Conservation (phyloP, 2,329 filamentous ascomycete genomes). For the Colletotrichum trifolii region DNA sequence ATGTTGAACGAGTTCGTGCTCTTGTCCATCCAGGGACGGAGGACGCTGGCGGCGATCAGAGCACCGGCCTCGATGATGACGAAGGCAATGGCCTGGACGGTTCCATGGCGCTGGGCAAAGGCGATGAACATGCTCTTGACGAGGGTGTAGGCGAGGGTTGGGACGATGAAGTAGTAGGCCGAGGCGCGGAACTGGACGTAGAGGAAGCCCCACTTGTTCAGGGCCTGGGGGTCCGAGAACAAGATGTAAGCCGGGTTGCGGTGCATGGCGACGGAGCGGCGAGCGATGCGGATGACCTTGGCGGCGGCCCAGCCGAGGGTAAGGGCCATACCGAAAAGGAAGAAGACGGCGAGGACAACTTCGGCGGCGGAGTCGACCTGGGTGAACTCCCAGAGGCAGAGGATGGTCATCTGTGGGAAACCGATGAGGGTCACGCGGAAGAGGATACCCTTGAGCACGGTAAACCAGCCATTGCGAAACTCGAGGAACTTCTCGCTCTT, state of each 20-base stretch:
- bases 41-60: conserved; percentile 80
- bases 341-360: conserved; percentile 88
- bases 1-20: conserved; percentile 98
- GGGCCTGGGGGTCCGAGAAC: conserved; percentile 90
- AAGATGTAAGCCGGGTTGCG: conserved; percentile 97
- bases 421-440: conserved; percentile 92
- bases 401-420: conserved; percentile 89
- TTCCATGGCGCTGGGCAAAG: conserved; percentile 76
- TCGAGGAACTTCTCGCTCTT: conserved; percentile 88
- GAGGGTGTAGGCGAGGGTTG: conserved; percentile 80
- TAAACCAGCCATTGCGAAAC: conserved; percentile 94
- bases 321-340: conserved; percentile 82
- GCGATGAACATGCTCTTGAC: conserved; percentile 91
- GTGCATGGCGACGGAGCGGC: conserved; percentile 89
- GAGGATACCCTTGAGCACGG: conserved; percentile 91
- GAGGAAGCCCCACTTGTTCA: conserved; percentile 98
- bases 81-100: conserved; percentile 83
- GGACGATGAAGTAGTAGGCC: conserved; percentile 94
- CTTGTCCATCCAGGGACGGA: conserved; percentile 99
- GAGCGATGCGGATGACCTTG: conserved; percentile 91
- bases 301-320: conserved; percentile 87
- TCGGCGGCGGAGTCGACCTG: conserved; percentile 85
- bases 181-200: conserved; percentile 97
- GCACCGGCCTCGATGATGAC: conserved; percentile 84
- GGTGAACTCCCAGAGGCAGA: conserved; percentile 95